Conservation (phyloP, 352 stramenopile species). For the Phytophthora ramorum region DNA sequence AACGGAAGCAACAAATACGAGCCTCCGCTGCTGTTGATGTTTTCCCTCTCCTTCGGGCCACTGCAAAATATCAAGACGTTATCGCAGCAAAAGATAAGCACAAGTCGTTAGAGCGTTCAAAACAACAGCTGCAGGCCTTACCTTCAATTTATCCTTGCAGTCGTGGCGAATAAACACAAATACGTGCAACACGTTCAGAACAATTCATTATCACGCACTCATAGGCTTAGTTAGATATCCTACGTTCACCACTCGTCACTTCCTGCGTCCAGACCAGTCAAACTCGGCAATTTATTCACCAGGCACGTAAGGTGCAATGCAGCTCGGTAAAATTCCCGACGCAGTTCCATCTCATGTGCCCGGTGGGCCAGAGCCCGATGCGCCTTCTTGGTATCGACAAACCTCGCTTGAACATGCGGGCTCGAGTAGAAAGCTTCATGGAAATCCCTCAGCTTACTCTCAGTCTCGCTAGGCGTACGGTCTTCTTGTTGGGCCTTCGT, state of each 20-base stretch:
- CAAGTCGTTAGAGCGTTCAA: not conserved
- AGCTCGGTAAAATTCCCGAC: constrained; percentile 16
- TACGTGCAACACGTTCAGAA: constrained; percentile 11
- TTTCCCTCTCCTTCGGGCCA: constrained; percentile 11
- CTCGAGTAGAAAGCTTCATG: not conserved
- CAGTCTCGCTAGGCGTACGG: not conserved
- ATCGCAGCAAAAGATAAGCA: constrained; percentile 3
- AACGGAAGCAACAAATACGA: constrained; percentile 24
- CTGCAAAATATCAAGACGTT: not conserved
- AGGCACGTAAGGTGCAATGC: not conserved
- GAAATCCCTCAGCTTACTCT: not conserved
- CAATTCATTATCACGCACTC: not conserved
- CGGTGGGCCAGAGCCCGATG: constrained; percentile 7
- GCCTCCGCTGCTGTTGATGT: not conserved
- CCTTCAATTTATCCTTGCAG: constrained; percentile 12
- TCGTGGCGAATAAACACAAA: constrained; percentile 18
- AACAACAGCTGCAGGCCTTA: constrained; percentile 7
- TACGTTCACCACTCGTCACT: too few species aligned
- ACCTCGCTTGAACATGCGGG: constrained; percentile 1
- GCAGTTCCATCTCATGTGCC: constrained; percentile 6
- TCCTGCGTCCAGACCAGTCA: constrained; percentile 3
- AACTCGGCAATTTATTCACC: not conserved
- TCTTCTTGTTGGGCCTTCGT: not conserved
- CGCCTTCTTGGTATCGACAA: not conserved
- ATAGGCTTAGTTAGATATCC: too few species aligned